Conservation (phyloP, 2,329 filamentous ascomycete species). For the Beauveria brongniartii region DNA sequence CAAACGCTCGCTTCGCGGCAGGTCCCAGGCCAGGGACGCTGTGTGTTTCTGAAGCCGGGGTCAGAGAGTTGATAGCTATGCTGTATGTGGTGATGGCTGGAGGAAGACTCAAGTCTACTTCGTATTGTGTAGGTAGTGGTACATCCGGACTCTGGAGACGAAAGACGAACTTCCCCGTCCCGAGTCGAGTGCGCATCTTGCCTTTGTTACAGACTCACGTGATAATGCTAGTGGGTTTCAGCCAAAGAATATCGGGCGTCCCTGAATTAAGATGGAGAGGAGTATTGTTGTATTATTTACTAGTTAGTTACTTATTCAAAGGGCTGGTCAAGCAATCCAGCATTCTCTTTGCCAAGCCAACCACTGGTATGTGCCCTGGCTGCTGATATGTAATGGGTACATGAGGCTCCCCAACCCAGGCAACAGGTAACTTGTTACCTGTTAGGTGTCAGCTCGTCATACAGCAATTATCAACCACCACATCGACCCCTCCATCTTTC, state of each 20-base stretch:
- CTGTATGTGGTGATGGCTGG: background rate
- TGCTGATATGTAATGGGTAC: background rate
- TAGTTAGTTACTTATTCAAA: background rate
- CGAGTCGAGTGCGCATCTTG: background rate
- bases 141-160: background rate
- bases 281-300: background rate
- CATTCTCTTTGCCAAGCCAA: background rate
- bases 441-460: too few relatives aligned
- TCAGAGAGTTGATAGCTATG: background rate
- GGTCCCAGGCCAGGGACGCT: background rate
- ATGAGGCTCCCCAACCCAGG: too few relatives aligned
- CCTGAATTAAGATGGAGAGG: background rate
- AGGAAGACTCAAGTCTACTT: background rate
- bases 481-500: too few relatives aligned
- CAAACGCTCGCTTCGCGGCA: background rate
- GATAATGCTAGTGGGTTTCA: background rate
- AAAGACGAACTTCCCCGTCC: background rate
- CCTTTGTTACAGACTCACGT: background rate
- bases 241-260: background rate
- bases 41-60: background rate
- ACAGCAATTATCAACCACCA: too few relatives aligned
- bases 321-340: background rate
- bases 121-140: too few relatives aligned
- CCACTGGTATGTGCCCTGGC: background rate
- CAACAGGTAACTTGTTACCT: too few relatives aligned